Evolutionary conservation across 208 protist genomes (phyloP).

Genomic region (Trypanosoma melophagium): DNA sequence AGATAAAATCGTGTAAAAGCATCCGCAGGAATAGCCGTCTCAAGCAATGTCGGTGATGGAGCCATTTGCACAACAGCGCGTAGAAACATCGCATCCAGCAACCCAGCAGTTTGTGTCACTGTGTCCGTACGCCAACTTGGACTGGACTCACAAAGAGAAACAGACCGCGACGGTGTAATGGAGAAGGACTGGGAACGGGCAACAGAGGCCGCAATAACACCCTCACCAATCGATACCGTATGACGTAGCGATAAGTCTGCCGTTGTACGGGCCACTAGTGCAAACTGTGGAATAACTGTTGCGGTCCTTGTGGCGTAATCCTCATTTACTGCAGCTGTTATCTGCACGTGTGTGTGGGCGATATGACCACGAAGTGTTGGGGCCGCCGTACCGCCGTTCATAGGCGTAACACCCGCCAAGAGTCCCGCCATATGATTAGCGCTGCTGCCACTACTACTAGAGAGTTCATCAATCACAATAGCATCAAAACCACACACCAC

Average conservation of each 20-base stretch:
- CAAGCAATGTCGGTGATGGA: conserved; percentile 23
- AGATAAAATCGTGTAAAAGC: conserved; percentile 24
- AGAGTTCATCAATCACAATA: conserved; percentile 56
- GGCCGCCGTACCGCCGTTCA: neutral
- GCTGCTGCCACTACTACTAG: conserved; percentile 22
- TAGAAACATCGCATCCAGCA: conserved; percentile 5
- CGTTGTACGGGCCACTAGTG: conserved; percentile 46
- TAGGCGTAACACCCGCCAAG: conserved; percentile 16
- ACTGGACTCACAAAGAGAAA: conserved; percentile 21
- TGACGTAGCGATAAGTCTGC: conserved; percentile 38
- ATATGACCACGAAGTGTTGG: conserved; percentile 6
- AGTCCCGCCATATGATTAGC: conserved; percentile 20
- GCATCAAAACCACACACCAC: conserved; percentile 34
- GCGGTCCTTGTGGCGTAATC: conserved; percentile 31
- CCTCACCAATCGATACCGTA: conserved; percentile 56
- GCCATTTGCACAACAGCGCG: conserved; percentile 21
- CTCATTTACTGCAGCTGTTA: conserved; percentile 52
- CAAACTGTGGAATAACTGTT: conserved; percentile 45
- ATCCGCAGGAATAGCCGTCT: conserved; percentile 25
- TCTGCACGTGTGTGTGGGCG: conserved; percentile 24
- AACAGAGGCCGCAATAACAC: conserved; percentile 51
- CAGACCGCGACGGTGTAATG: conserved; percentile 13
- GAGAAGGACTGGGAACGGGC: conserved; percentile 32
- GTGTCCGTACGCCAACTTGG: neutral
- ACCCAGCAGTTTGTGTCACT: neutral